Base-by-base conservation (phyloP, 306 rosid species). In the Dalbergia cultrata region DNA sequence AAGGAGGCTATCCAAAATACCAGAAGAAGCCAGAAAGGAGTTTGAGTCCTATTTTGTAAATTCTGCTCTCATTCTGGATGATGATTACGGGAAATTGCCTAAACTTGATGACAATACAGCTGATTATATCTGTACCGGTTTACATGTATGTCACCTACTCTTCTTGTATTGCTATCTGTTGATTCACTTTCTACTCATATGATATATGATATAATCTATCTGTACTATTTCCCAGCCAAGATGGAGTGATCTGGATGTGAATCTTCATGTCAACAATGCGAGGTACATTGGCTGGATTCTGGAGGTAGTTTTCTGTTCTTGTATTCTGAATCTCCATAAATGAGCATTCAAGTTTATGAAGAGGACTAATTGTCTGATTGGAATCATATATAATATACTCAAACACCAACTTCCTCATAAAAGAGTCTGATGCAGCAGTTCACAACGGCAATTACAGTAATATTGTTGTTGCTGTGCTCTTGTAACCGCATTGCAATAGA, bases 221-320 rank as follows among this genome's bases (percentile, higher is more conserved):
- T 69, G 43, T 35, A 57, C 52, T 65, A 57, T 57, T 65, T 83
- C 14, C 80, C 94, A 96, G 99, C 98, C 99, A 59, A 85, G 97
- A 63, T 96, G 99, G 99, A 81, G 88, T 76, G 99, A 96, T 65
- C 89, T 96, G 26, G 99, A 96, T 80, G 75, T 96, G 80, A 96
- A 96, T 56, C 99, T 89, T 91, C 99, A 96, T 80, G 99, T 96
- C 73, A 96, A 93, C 86, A 96, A 93, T 79, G 99, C 92, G 82
- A 96, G 93, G 92, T 96, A 96, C 89, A 87, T 96, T 87, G 99
- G 97, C 84, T 96, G 99, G 99, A 86, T 96, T 86, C 93, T 96
- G 35, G 99, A 96, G 99, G 99, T 96, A 86, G 50, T 74, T 49
- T 67, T 70, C 50, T 76, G 68, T 75, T 73, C 75, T 18, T 53